Evolutionary conservation across 371 early-diverging fungal species (phyloP).

Genomic region (Rhizomucor miehei): DNA sequence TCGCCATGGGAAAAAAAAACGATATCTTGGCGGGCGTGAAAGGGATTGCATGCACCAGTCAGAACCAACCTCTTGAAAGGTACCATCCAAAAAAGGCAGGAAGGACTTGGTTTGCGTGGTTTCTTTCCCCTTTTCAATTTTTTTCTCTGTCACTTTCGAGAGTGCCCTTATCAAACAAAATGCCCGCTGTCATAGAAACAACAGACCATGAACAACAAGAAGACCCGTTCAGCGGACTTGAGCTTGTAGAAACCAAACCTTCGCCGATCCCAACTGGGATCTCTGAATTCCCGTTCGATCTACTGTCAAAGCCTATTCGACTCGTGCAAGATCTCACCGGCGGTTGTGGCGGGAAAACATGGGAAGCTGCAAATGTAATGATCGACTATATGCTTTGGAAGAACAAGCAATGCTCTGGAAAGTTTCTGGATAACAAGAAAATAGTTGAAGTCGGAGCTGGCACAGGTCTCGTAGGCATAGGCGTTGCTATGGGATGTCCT

Average conservation of each 20-base stretch:
- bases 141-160: too few species aligned
- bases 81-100: too few species aligned
- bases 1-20: too few species aligned
- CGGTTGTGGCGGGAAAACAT: conserved; percentile 50
- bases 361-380: conserved; percentile 48
- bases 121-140: too few species aligned
- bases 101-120: too few species aligned
- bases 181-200: too few species aligned
- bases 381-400: conserved; percentile 43
- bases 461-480: conserved; percentile 47
- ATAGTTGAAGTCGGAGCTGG: conserved; percentile 45
- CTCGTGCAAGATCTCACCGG: conserved; percentile 39
- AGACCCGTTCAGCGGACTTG: conserved; percentile 10
- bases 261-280: conserved; percentile 3
- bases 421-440: conserved; percentile 17
- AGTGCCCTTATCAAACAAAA: too few species aligned
- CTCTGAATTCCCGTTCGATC: conserved; percentile 1
- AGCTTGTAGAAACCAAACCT: conserved; percentile 5
- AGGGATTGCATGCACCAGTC: too few species aligned
- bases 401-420: conserved; percentile 8
- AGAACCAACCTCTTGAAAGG: too few species aligned
- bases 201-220: neutral
- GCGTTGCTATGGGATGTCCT: conserved; percentile 31
- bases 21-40: too few species aligned
- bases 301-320: conserved; percentile 7